Evolutionary conservation across 495 filamentous ascomycete genomes (phyloP), one percentile per base, ranked within the genome.

Genomic region (Penicillium daleae): DNA sequence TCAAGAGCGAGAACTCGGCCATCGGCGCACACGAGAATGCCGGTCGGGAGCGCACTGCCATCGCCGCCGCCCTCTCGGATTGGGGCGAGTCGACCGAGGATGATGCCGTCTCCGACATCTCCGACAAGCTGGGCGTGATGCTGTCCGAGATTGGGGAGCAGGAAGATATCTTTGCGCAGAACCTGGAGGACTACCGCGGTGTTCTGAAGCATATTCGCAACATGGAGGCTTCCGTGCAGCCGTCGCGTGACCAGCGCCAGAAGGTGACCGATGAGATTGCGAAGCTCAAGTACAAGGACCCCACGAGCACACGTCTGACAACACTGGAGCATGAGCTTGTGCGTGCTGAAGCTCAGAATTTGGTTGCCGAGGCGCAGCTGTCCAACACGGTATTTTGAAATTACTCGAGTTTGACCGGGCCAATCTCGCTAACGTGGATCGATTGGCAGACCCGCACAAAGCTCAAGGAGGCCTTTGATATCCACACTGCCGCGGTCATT

Each of bases 311-410:
- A 0, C 88, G 86, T 70, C 78, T 98, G 49, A 85, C 89, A 26
- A 89, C 86, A 29, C 81, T 98, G 44, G 95, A 99, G 82, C 94
- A 97, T 80, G 95, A 99, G 81, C 85, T 99, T 49, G 93, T 97
- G 6, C 81, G 95, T 62, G 92, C 92, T 17, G 96, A 98, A 82
- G 95, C 95, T 6, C 93, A 97, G 82, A 93, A 90, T 63, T 74
- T 98, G 58, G 95, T 99, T 66, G 96, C 95, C 3, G 96, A 99
- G 76, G 96, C 96, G 22, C 95, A 99, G 78, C 81, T 99, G 78
- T 94, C 90, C 55, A 98, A 98, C 75, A 86, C 96, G 63, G 92
- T 94, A 80, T 21, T 74, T 60, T 53, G 44, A 6, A 13, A 21
- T 44, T 10, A 10, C 9, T 22, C 24, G 27, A 3, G 2, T 46